These are phyloP conservation scores for Heracleum sosnowskyi DNA, from an alignment of 129 eudicot genomes.

Conservation along the genomic window DNA sequence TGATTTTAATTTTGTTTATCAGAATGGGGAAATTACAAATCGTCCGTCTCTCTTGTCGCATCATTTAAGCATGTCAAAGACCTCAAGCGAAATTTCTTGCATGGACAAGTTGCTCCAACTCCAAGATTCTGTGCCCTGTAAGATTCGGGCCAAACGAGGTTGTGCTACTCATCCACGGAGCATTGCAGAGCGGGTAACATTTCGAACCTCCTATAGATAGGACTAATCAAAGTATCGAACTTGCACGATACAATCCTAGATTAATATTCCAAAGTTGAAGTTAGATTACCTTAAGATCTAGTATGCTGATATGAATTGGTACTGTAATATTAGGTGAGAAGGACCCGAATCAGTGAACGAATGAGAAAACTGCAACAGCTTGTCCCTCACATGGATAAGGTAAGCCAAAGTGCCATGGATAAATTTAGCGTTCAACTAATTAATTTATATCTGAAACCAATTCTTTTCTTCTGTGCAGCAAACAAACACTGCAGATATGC, in stretches of 20 bases:
- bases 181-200: constrained; percentile 91
- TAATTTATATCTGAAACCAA: not conserved
- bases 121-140: constrained; percentile 86
- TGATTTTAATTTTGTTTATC: not conserved
- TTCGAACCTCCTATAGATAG: not conserved
- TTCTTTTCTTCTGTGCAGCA: constrained; percentile 44
- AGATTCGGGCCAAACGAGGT: constrained; percentile 88
- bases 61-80: constrained; percentile 83
- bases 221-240: not conserved
- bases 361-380: constrained; percentile 94
- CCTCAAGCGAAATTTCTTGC: constrained; percentile 55
- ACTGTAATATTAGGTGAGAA: constrained; percentile 54
- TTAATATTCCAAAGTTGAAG: not conserved
- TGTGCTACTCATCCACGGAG: constrained; percentile 99
- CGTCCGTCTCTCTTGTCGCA: constrained; percentile 57
- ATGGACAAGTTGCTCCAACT: constrained; percentile 61
- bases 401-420: constrained; percentile 7
- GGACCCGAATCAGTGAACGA: constrained; percentile 91
- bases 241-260: not conserved
- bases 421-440: not conserved
- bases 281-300: not conserved
- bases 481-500: constrained; percentile 96
- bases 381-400: constrained; percentile 99
- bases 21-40: constrained; percentile 39
- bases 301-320: not conserved